These are phyloP conservation scores for Elongisporangium undulatum DNA, from an alignment of 352 stramenopile species.

Conservation along the genomic window DNA sequence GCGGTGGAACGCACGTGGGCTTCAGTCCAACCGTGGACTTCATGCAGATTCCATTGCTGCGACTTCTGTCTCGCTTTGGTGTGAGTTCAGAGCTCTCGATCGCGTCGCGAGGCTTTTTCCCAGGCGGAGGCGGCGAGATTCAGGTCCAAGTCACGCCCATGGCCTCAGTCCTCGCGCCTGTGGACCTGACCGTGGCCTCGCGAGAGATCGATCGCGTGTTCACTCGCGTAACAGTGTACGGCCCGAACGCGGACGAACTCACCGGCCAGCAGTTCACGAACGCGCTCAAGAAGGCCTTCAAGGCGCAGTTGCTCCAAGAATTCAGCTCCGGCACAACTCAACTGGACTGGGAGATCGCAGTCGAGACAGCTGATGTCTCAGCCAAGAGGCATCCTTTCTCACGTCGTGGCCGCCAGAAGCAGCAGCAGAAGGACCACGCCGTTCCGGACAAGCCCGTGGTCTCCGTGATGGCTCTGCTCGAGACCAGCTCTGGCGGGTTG, in stretches of 20 bases:
- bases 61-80: slow-evolving; percentile 43
- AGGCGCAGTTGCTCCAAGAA: slow-evolving; percentile 8
- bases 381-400: slow-evolving; percentile 1
- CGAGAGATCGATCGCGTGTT: slow-evolving; percentile 23
- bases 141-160: slow-evolving; percentile 20
- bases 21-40: slow-evolving; percentile 70
- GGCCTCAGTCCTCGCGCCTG: slow-evolving; percentile 13
- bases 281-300: slow-evolving; percentile 23
- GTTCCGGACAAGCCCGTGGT: slow-evolving; percentile 27
- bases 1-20: slow-evolving; percentile 51
- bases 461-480: slow-evolving; percentile 32
- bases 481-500: slow-evolving; percentile 36
- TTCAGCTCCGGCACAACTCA: background rate
- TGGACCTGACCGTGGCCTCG: slow-evolving; percentile 35
- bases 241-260: slow-evolving; percentile 24
- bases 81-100: slow-evolving; percentile 26
- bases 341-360: slow-evolving; percentile 25
- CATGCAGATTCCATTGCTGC: slow-evolving; percentile 35
- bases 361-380: slow-evolving; percentile 13
- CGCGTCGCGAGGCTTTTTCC: slow-evolving; percentile 42
- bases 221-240: slow-evolving; percentile 40
- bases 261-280: slow-evolving; percentile 29
- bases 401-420: slow-evolving; percentile 8
- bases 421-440: slow-evolving; percentile 6
- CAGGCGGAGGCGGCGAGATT: slow-evolving; percentile 35